Conservation (phyloP, 768 basidiomycete species). For the Phylloporus sp. region DNA sequence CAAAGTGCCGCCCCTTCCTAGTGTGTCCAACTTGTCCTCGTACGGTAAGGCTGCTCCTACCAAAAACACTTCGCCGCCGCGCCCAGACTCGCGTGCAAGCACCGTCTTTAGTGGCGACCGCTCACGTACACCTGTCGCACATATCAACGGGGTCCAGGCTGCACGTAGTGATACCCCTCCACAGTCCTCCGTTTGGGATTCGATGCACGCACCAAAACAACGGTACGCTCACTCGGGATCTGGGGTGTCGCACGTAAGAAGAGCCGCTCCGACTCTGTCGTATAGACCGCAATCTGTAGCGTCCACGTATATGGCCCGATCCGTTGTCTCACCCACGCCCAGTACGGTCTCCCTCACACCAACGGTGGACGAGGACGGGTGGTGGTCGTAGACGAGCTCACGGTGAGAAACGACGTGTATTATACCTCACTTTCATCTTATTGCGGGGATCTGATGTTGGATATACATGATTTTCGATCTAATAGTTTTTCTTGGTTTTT, state of each 20-base stretch:
- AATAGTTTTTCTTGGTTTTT: constrained; percentile 13
- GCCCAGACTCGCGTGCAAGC: constrained; percentile 76
- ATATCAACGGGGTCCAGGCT: constrained; percentile 25
- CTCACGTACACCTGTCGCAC: constrained; percentile 48
- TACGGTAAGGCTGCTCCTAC: constrained; percentile 34
- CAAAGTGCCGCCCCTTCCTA: constrained; percentile 26
- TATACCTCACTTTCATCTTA: constrained; percentile 1
- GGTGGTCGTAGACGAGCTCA: constrained; percentile 52
- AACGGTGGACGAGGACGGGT: constrained; percentile 70
- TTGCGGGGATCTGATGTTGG: constrained; percentile 12
- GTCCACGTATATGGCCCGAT: constrained; percentile 42
- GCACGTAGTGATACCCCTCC: constrained; percentile 48
- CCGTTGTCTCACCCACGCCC: constrained; percentile 66
- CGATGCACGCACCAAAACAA: constrained; percentile 52
- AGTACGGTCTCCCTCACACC: constrained; percentile 72
- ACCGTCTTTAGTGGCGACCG: constrained; percentile 52
- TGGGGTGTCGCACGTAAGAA: constrained; percentile 10
- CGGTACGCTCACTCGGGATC: constrained; percentile 19
- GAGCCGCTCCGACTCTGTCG: constrained; percentile 22
- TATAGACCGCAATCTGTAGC: constrained; percentile 39
- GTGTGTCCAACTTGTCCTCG: constrained; percentile 34
- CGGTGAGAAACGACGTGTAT: constrained; percentile 6
- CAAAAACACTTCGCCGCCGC: constrained; percentile 43
- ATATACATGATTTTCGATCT: constrained; percentile 22
- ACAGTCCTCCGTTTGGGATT: constrained; percentile 65